Evolutionary conservation across 306 rosid genomes (phyloP).

Genomic region (Quercus aquifolioides): DNA sequence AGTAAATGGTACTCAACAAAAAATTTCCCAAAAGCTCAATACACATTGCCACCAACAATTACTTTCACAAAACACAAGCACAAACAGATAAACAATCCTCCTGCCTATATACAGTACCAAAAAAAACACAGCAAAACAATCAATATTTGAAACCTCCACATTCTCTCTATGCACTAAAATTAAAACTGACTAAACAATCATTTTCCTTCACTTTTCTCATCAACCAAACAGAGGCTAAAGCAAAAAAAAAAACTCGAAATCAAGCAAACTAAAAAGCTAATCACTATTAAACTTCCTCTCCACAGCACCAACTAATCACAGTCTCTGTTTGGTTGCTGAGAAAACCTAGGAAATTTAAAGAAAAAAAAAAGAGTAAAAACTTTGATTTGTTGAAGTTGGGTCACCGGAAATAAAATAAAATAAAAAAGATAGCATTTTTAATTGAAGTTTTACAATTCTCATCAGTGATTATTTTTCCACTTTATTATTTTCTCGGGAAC

Average conservation of each 20-base stretch:
- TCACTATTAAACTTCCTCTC: not conserved
- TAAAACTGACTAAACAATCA: not conserved
- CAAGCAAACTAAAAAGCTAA: not conserved
- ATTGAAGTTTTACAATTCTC: not conserved
- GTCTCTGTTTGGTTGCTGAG: not conserved
- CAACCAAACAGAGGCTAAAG: not conserved
- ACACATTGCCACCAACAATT: not conserved
- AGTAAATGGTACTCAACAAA: too few species aligned
- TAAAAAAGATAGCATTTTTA: not conserved
- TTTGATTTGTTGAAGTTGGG: not conserved
- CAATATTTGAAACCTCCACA: not conserved
- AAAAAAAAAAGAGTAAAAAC: not conserved
- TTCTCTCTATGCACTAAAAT: not conserved
- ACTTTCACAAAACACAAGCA: not conserved
- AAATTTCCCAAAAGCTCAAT: too few species aligned
- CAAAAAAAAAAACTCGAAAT: not conserved
- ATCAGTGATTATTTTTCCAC: not conserved
- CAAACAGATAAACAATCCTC: not conserved
- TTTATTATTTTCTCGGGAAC: slow-evolving; percentile 2
- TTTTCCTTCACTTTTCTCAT: not conserved
- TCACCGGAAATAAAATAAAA: not conserved
- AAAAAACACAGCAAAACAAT: not conserved
- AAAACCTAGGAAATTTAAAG: not conserved
- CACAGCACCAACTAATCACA: not conserved
- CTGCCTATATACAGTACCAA: too few species aligned